phyloP scores from a whole-genome alignment of 2,329 filamentous ascomycete genomes.

The Penicillium sp. region DNA sequence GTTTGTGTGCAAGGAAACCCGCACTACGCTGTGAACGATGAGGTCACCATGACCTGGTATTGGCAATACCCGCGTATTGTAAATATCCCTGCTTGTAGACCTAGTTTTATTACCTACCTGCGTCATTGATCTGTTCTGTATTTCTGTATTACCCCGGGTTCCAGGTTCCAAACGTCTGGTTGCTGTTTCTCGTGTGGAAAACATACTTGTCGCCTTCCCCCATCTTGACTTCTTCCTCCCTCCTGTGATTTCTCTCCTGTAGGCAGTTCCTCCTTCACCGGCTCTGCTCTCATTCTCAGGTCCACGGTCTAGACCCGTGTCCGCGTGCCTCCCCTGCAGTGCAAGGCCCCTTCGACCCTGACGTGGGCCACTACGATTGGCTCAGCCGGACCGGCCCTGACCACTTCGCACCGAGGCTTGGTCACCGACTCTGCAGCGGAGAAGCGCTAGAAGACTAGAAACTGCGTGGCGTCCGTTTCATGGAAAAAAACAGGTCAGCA shows the following conservation, averaged over 20 bases:
- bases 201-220: not conserved
- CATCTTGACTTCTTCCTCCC: not conserved
- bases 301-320: constrained; percentile 16
- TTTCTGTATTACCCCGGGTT: constrained; percentile 5
- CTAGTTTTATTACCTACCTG: constrained; percentile 4
- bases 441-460: constrained; percentile 8
- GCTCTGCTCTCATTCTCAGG: not conserved
- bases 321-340: constrained; percentile 23
- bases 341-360: constrained; percentile 21
- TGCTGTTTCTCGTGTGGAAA: not conserved
- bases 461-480: constrained; percentile 5
- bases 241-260: not conserved
- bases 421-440: constrained; percentile 28
- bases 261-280: not conserved
- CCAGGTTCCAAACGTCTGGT: not conserved
- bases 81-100: not conserved
- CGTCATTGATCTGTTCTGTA: not conserved
- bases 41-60: constrained; percentile 20
- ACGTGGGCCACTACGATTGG: constrained; percentile 34
- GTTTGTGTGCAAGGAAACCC: not conserved
- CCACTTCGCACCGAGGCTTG: constrained; percentile 23
- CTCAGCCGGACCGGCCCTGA: constrained; percentile 15
- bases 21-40: constrained; percentile 6
- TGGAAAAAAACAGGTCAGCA: constrained; percentile 15
- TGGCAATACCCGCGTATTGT: not conserved